These are phyloP conservation scores for Salmacisia buchloeana DNA, from an alignment of 1,284 basidiomycete genomes.

Conservation along the genomic window DNA sequence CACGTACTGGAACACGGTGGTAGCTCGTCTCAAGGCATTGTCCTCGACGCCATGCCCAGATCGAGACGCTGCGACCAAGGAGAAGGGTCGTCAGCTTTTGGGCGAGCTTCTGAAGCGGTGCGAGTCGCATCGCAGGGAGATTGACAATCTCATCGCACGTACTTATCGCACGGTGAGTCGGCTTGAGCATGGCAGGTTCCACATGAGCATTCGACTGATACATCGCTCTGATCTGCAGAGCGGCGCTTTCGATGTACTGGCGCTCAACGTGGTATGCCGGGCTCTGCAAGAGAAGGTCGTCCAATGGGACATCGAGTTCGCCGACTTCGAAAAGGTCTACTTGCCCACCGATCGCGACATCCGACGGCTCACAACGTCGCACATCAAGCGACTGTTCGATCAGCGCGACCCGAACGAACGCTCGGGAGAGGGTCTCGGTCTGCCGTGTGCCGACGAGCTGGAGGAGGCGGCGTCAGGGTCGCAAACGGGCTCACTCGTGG, in stretches of 20 bases:
- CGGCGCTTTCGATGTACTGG: slow-evolving; percentile 68
- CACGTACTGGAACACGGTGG: slow-evolving; percentile 59
- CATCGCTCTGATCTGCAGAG: slow-evolving; percentile 13
- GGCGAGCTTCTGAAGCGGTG: slow-evolving; percentile 24
- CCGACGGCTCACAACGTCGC: slow-evolving; percentile 48
- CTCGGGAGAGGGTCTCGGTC: slow-evolving; percentile 18
- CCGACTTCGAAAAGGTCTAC: slow-evolving; percentile 51
- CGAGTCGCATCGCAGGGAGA: slow-evolving; percentile 56
- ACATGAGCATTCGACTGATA: not conserved
- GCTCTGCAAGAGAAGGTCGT: slow-evolving; percentile 89
- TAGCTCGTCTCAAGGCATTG: slow-evolving; percentile 56
- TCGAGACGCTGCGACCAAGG: slow-evolving; percentile 19
- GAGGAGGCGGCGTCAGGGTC: slow-evolving; percentile 27
- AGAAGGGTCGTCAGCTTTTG: slow-evolving; percentile 25
- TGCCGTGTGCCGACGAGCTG: slow-evolving; percentile 43
- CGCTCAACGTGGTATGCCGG: slow-evolving; percentile 78
- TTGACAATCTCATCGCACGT: slow-evolving; percentile 66
- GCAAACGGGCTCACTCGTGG: not conserved
- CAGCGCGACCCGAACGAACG: slow-evolving; percentile 10
- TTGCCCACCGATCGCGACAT: slow-evolving; percentile 54
- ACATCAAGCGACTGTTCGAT: slow-evolving; percentile 55
- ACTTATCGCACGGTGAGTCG: slow-evolving; percentile 67
- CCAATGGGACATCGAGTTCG: slow-evolving; percentile 87
- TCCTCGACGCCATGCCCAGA: slow-evolving; percentile 20
- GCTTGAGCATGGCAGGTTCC: slow-evolving; percentile 36